phyloP scores from a whole-genome alignment of 192 early-diverging fungal species.

The Gamsiella multidivaricata region DNA sequence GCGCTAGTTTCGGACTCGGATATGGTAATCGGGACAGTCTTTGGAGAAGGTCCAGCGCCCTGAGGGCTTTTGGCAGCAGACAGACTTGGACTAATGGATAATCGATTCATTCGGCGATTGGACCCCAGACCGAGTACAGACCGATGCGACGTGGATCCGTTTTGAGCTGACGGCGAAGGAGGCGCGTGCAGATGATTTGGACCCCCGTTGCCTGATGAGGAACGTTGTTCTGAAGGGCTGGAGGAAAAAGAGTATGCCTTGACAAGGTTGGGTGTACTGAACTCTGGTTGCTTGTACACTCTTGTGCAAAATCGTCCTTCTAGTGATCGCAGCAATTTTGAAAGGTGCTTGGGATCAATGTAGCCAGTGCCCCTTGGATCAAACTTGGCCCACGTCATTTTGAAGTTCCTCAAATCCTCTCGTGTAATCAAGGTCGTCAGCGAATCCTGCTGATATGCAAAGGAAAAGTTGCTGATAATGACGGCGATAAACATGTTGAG shows the following conservation, averaged over 20 bases:
- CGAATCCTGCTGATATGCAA: constrained; percentile 67
- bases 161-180: constrained; percentile 13
- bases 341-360: constrained; percentile 58
- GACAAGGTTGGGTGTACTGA: constrained; percentile 26
- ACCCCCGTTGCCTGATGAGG: not conserved
- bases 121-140: constrained; percentile 3
- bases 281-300: constrained; percentile 30
- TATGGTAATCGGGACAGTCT: constrained; percentile 38
- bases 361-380: constrained; percentile 65
- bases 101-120: constrained; percentile 7
- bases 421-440: constrained; percentile 64
- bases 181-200: not conserved
- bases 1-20: constrained; percentile 7
- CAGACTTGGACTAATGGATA: constrained; percentile 21
- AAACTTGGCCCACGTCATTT: constrained; percentile 61
- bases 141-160: constrained; percentile 11
- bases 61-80: constrained; percentile 7
- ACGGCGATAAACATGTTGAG: constrained; percentile 69
- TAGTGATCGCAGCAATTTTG: constrained; percentile 58
- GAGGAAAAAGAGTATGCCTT: constrained; percentile 10
- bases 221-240: not conserved
- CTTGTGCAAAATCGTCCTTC: constrained; percentile 23
- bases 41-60: constrained; percentile 47
- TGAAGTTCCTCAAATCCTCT: constrained; percentile 69
- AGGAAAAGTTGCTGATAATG: constrained; percentile 70